Evolutionary conservation across 495 filamentous ascomycete genomes (phyloP).

Genomic region (Hypoxylon crocopeplum): DNA sequence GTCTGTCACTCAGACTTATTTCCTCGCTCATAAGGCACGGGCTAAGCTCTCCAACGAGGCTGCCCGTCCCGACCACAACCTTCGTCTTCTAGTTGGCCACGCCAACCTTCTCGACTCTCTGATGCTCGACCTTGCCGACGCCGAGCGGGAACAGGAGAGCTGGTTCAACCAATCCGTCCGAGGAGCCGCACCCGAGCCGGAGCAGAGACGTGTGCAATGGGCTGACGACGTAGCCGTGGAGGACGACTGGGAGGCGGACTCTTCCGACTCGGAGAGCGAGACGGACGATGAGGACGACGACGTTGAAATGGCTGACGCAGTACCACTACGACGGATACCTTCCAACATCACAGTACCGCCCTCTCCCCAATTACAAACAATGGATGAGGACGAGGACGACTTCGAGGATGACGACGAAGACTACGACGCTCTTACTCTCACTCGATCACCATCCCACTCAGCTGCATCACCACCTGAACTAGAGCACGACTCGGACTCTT

Average conservation of each 20-base stretch:
- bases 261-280: slow-evolving; percentile 65
- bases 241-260: slow-evolving; percentile 73
- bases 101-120: slow-evolving; percentile 96
- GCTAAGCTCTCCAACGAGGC: slow-evolving; percentile 94
- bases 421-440: slow-evolving; percentile 72
- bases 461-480: slow-evolving; percentile 75
- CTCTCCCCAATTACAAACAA: slow-evolving; percentile 42
- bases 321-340: slow-evolving; percentile 55
- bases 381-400: slow-evolving; percentile 54
- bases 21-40: slow-evolving; percentile 92
- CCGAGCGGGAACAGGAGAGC: slow-evolving; percentile 92
- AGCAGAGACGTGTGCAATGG: slow-evolving; percentile 83
- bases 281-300: slow-evolving; percentile 53
- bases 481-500: slow-evolving; percentile 70
- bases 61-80: slow-evolving; percentile 87
- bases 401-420: slow-evolving; percentile 77
- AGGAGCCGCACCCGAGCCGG: slow-evolving; percentile 66
- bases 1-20: slow-evolving; percentile 97
- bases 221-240: slow-evolving; percentile 77
- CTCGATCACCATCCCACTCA: slow-evolving; percentile 72
- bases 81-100: slow-evolving; percentile 91
- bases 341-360: slow-evolving; percentile 41
- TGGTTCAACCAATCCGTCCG: slow-evolving; percentile 98
- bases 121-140: slow-evolving; percentile 93
- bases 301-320: slow-evolving; percentile 59